Conservation (phyloP, 495 filamentous ascomycete species). For the Penicillium fimorum region DNA sequence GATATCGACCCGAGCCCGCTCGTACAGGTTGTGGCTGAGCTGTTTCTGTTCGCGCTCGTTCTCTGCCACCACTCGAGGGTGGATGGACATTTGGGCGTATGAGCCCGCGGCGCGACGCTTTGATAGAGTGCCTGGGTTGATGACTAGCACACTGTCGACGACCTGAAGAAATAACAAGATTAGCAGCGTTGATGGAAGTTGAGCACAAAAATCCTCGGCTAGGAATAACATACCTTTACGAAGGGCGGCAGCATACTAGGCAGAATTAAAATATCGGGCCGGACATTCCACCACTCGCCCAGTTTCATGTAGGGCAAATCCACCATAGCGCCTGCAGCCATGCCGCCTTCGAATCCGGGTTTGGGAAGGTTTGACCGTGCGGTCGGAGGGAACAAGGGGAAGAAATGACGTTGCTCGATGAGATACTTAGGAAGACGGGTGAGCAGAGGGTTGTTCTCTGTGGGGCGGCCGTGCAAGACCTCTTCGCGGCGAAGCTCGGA, state of each 20-base stretch:
- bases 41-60: conserved; percentile 59
- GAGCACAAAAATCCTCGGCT: not conserved
- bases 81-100: conserved; percentile 72
- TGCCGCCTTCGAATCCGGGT: conserved; percentile 51
- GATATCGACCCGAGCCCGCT: conserved; percentile 82
- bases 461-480: conserved; percentile 56
- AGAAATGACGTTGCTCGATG: conserved; percentile 85
- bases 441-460: conserved; percentile 54
- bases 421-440: conserved; percentile 68
- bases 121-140: conserved; percentile 86
- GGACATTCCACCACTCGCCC: conserved; percentile 81
- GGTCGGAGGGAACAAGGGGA: conserved; percentile 79
- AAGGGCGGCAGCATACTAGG: conserved; percentile 83
- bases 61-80: conserved; percentile 57
- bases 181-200: not conserved
- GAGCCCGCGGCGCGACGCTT: conserved; percentile 78
- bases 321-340: conserved; percentile 69
- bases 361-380: conserved; percentile 65
- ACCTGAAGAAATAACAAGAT: conserved; percentile 51
- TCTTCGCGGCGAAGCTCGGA: conserved; percentile 78
- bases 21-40: conserved; percentile 71
- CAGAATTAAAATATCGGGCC: conserved; percentile 80
- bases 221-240: conserved; percentile 64
- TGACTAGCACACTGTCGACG: conserved; percentile 76
- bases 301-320: conserved; percentile 85